These are phyloP conservation scores for Neurospora sp. DNA, from an alignment of 2,329 filamentous ascomycete species.

Conservation along the genomic window DNA sequence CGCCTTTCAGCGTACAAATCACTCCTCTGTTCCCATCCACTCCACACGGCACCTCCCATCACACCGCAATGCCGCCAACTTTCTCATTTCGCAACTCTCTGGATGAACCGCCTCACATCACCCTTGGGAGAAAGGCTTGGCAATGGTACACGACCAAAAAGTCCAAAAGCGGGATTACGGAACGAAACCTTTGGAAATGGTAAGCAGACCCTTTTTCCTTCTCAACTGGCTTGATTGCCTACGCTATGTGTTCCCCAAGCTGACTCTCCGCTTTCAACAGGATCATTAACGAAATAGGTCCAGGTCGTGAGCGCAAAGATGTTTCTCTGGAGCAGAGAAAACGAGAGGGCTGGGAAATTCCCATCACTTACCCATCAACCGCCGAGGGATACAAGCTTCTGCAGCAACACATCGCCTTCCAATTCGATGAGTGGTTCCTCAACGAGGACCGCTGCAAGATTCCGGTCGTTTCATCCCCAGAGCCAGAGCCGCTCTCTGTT, in stretches of 20 bases:
- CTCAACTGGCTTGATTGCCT: neutral
- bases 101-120: neutral
- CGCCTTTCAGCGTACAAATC: neutral
- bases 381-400: neutral
- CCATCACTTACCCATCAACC: neutral
- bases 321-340: neutral
- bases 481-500: neutral
- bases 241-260: neutral
- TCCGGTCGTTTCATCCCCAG: neutral
- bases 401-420: neutral
- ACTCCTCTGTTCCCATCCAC: neutral
- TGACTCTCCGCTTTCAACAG: neutral
- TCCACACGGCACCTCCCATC: neutral
- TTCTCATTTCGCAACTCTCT: neutral
- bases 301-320: neutral
- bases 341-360: neutral
- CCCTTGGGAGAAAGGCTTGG: neutral
- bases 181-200: neutral
- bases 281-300: neutral
- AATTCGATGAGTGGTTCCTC: neutral
- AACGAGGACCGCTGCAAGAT: neutral
- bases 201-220: neutral
- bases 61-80: neutral
- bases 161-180: neutral
- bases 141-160: neutral